phyloP scores from a whole-genome alignment of 2,329 filamentous ascomycete genomes.

The Cladosporium sp. region DNA sequence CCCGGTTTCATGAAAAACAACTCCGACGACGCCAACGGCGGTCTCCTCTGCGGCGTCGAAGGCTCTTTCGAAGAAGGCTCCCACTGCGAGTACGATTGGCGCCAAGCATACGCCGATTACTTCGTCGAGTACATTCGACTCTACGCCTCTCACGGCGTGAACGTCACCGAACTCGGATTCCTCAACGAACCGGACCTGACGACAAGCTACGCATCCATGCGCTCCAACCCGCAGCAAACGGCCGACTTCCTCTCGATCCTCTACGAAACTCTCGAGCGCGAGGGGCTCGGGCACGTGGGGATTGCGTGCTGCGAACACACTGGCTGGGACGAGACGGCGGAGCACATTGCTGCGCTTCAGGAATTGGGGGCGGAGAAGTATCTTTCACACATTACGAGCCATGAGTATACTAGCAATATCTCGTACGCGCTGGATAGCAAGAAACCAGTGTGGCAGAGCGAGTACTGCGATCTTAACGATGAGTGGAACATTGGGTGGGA shows the following conservation, averaged over 20 bases:
- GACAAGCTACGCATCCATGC: constrained; percentile 43
- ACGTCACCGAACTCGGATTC: constrained; percentile 26
- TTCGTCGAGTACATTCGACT: constrained; percentile 45
- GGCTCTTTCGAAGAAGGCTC: constrained; percentile 20
- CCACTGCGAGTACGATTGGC: constrained; percentile 38
- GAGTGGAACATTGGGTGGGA: constrained; percentile 41
- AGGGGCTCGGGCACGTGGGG: constrained; percentile 30
- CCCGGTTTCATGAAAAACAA: constrained; percentile 47
- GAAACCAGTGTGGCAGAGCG: constrained; percentile 48
- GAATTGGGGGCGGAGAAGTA: constrained; percentile 32
- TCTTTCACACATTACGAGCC: constrained; percentile 37
- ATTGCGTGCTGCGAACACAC: constrained; percentile 43
- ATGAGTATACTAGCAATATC: constrained; percentile 32
- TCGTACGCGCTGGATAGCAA: constrained; percentile 39
- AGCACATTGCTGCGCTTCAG: constrained; percentile 24
- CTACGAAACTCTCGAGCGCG: constrained; percentile 31
- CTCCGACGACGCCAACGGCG: constrained; percentile 37
- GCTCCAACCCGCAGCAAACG: constrained; percentile 40
- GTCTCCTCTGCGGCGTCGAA: constrained; percentile 42
- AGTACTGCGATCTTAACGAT: constrained; percentile 43
- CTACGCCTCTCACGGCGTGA: constrained; percentile 41
- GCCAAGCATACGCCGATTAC: constrained; percentile 46
- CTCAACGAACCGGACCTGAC: constrained; percentile 35
- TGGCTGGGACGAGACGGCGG: constrained; percentile 30
- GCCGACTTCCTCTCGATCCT: constrained; percentile 48